phyloP scores from a whole-genome alignment of 23 red algal genomes.

The Agarophyton chilense region DNA sequence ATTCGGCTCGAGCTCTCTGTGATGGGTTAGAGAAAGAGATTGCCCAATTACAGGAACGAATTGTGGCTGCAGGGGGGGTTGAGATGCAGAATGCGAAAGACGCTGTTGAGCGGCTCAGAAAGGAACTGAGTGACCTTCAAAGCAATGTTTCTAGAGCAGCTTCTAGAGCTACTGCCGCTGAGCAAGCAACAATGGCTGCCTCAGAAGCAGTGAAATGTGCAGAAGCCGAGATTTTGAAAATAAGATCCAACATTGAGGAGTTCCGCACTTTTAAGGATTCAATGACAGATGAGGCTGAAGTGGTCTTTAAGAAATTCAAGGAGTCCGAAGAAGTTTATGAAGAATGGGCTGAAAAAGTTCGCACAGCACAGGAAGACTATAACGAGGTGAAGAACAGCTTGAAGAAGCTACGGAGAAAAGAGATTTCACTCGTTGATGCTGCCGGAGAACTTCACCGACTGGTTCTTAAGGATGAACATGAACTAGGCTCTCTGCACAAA shows the following conservation, averaged over 20 bases:
- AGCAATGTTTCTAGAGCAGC: slow-evolving; percentile 30
- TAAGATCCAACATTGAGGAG: slow-evolving; percentile 25
- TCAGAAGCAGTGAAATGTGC: slow-evolving; percentile 29
- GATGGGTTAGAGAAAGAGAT: slow-evolving; percentile 64
- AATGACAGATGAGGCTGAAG: slow-evolving; percentile 62
- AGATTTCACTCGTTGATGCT: slow-evolving; percentile 58
- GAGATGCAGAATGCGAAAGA: slow-evolving; percentile 60
- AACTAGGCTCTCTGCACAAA: slow-evolving; percentile 37
- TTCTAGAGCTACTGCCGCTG: slow-evolving; percentile 31
- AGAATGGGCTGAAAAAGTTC: slow-evolving; percentile 62
- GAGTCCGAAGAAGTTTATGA: slow-evolving; percentile 48
- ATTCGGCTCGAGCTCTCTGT: slow-evolving; percentile 31
- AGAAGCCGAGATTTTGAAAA: slow-evolving; percentile 9
- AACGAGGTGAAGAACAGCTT: slow-evolving; percentile 48
- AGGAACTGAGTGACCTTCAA: slow-evolving; percentile 32
- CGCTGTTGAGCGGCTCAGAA: slow-evolving; percentile 26
- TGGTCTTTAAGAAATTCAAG: slow-evolving; percentile 52
- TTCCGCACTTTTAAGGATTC: not conserved
- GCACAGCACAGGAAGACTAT: slow-evolving; percentile 22
- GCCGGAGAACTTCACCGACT: slow-evolving; percentile 34
- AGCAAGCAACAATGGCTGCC: slow-evolving; percentile 14
- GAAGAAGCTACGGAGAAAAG: slow-evolving; percentile 60
- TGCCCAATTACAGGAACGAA: slow-evolving; percentile 50
- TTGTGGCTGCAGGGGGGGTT: slow-evolving; percentile 71
- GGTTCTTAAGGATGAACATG: slow-evolving; percentile 31